A percentile compares a stretch with the other conserved stretches of the same genome.
Conservation (phyloP, 192 early-diverging fungal species). For the Coemansia nantahalensis region DNA sequence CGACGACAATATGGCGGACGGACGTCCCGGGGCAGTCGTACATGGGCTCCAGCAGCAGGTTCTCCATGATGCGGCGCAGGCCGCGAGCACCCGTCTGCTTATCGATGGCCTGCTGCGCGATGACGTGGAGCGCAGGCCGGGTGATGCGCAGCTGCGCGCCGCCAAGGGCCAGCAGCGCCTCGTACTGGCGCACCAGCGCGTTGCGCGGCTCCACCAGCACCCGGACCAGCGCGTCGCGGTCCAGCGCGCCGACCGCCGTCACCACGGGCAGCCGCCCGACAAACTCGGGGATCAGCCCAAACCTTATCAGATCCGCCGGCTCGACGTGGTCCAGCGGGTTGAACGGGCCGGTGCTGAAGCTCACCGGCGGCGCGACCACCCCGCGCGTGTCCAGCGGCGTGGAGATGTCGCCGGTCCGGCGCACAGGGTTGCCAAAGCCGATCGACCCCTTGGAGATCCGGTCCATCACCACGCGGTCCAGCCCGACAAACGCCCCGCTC, state of each 20-base stretch:
- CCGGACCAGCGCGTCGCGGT: constrained; percentile 65
- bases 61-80: constrained; percentile 83
- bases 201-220: constrained; percentile 82
- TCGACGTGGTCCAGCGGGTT: constrained; percentile 65
- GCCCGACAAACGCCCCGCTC: constrained; percentile 84
- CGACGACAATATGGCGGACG: constrained; percentile 70
- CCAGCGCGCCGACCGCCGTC: constrained; percentile 69
- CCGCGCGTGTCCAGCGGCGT: constrained; percentile 23
- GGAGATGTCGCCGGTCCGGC: constrained; percentile 38
- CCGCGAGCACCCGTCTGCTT: constrained; percentile 89
- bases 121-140: constrained; percentile 60
- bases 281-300: constrained; percentile 87
- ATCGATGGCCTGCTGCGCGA: constrained; percentile 72
- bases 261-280: constrained; percentile 86
- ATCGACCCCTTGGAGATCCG: constrained; percentile 78
- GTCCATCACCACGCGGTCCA: constrained; percentile 78
- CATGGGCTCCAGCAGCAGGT: constrained; percentile 74
- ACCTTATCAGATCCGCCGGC: constrained; percentile 78
- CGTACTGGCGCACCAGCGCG: constrained; percentile 77
- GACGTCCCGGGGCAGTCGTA: constrained; percentile 76
- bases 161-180: constrained; percentile 66
- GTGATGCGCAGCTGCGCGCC: constrained; percentile 73
- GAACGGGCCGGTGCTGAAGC: constrained; percentile 27
- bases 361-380: constrained; percentile 30
- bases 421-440: constrained; percentile 69